Evolutionary conservation across 1,284 basidiomycete species (phyloP), one percentile per base, ranked within the genome.

Genomic region (Malassezia vespertilionis): DNA sequence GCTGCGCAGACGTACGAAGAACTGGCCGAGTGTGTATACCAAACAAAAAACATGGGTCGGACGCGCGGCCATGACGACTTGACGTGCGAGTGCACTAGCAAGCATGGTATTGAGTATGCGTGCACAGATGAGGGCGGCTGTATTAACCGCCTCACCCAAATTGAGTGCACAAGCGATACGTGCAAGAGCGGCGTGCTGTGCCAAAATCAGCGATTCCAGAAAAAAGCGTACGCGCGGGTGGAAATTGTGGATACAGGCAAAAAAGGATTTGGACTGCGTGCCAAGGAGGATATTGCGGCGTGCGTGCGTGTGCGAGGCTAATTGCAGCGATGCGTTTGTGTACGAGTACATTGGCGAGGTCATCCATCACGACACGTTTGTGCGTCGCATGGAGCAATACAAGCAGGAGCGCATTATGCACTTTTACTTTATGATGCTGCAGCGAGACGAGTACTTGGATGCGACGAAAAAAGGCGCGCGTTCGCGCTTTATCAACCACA

Each of bases 401-500:
- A 88, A 82, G 2, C 78, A 83, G 33, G 88, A 95, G 71, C 90
- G 90, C 14, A 89, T 96, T 55, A 77, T 81, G 46, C 91, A 97
- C 72, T 99, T 97, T 65, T 99, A 97, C 74, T 99, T 99, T 67
- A 99, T 97, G 93, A 91, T 95, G 85, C 74, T 97, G 46, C 93
- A 96, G 72, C 88, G 86, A 63, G 89, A 95, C 60, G 89, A 97
- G 88, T 97, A 86, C 73, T 88, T 99, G 61, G 93, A 99, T 72
- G 93, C 93, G 1, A 97, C 93, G 1, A 95, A 93, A 72, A 84
- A 82, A 62, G 93, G 93, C 15, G 90, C 89, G 0, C 89, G 89
- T 35, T 91, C 87, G 4, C 83, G 93, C 6, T 97, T 99, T 69
- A 86, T 90, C 24, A 99, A 99, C 70, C 93, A 99, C 73, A 91